These are phyloP conservation scores for Aspergillus hancockii DNA, from an alignment of 495 filamentous ascomycete genomes.

Conservation along the genomic window DNA sequence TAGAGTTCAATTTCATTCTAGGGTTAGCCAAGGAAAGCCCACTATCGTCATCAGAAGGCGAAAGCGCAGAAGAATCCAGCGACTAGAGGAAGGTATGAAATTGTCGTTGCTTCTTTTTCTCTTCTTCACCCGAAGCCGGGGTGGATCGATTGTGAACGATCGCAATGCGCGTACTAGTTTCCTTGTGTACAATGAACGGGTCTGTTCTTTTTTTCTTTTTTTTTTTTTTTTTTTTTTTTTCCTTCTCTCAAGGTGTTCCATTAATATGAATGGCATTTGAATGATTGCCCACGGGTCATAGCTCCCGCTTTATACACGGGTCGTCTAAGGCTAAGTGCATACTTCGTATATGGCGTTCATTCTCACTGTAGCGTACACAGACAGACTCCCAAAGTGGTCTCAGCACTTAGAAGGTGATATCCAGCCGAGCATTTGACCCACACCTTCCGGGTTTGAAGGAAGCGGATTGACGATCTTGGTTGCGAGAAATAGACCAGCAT, in stretches of 20 bases:
- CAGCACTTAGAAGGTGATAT: no score
- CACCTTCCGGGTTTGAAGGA: background rate
- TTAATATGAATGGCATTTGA: conserved; percentile 1
- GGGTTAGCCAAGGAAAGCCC: conserved; percentile 33
- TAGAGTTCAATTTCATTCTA: conserved; percentile 82
- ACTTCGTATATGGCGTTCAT: no score
- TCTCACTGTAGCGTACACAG: no score
- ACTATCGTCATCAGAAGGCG: conserved; percentile 17
- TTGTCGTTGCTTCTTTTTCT: background rate
- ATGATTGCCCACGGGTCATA: background rate
- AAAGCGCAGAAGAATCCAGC: conserved; percentile 15
- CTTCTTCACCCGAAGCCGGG: background rate
- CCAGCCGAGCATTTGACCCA: background rate
- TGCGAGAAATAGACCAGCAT: background rate
- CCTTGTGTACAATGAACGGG: conserved; percentile 22
- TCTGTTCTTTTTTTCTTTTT: no score
- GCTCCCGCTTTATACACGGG: background rate
- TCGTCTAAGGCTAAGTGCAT: no score
- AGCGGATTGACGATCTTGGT: background rate
- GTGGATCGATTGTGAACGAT: background rate
- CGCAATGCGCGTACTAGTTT: conserved; percentile 14
- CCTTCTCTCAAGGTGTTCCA: background rate
- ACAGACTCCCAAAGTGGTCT: no score
- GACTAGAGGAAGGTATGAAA: conserved; percentile 13
- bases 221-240: no score